A percentile compares a stretch with the other conserved stretches of the same genome.
phyloP scores from a whole-genome alignment of 495 filamentous ascomycete genomes.

The Neurospora sp. region DNA sequence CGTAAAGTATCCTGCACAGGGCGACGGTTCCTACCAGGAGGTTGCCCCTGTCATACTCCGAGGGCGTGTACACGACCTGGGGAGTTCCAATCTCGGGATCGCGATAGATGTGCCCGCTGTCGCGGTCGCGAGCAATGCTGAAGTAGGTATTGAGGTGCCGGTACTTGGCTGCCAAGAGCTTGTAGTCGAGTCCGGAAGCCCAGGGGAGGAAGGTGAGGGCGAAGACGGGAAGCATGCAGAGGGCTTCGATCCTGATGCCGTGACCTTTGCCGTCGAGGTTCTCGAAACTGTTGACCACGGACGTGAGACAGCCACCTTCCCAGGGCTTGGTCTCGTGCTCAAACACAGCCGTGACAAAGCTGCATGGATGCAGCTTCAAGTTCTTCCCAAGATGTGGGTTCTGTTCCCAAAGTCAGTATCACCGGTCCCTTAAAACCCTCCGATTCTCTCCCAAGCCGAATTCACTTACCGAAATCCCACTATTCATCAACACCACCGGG shows the following conservation, averaged over 20 bases:
- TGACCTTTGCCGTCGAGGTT: constrained; percentile 75
- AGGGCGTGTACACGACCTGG: constrained; percentile 57
- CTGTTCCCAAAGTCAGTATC: constrained; percentile 26
- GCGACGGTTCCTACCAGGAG: constrained; percentile 58
- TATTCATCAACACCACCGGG: constrained; percentile 65
- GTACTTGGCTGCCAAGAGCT: constrained; percentile 51
- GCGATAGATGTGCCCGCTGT: constrained; percentile 64
- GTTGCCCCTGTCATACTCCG: constrained; percentile 57
- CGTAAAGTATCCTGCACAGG: constrained; percentile 63
- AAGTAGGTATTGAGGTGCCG: constrained; percentile 58
- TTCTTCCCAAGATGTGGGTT: constrained; percentile 77
- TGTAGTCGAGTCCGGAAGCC: constrained; percentile 55
- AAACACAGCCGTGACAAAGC: constrained; percentile 47
- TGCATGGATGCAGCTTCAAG: constrained; percentile 63
- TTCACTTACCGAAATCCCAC: constrained; percentile 45
- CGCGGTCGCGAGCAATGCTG: constrained; percentile 58
- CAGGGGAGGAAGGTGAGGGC: constrained; percentile 51
- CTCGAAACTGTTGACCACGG: constrained; percentile 65
- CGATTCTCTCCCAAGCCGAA: background rate
- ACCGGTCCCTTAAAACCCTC: constrained; percentile 1
- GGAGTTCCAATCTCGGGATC: constrained; percentile 57
- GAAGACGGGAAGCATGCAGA: constrained; percentile 44
- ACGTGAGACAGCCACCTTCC: constrained; percentile 66
- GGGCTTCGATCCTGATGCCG: constrained; percentile 68
- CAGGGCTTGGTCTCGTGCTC: constrained; percentile 59